Base-by-base conservation (phyloP, 305 asterid species). In the Fraxinus greggii region DNA sequence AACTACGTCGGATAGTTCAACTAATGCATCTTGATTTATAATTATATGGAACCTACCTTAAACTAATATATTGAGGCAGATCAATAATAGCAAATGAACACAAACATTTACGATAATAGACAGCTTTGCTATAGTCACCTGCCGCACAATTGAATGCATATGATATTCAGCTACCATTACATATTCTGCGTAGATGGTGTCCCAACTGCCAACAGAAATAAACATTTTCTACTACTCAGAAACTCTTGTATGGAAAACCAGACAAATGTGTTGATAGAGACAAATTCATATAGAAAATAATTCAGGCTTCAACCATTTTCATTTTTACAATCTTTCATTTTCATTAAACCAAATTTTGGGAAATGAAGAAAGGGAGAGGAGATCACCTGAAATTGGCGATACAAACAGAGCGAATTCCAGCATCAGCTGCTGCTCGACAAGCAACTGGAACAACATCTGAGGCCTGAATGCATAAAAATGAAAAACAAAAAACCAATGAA, bases 391-490 rank as follows among this genome's bases (percentile, higher is more conserved):
- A 96, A 86, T 96, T 96, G 80, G 98, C 92, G 81, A 93, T 96
- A 84, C 99, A 96, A 76, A 94, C 95, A 72, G 99, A 93, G 76
- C 92, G 98, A 82, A 96, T 88, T 59, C 97, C 99, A 83, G 99
- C 98, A 91, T 96, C 97, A 83, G 99, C 98, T 72, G 99, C 98
- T 48, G 98, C 99, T 78, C 99, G 89, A 85, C 98, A 94, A 78
- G 99, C 98, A 84, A 96, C 95, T 59, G 98, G 98, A 84, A 96
- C 98, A 78, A 96, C 99, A 89, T 96, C 99, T 56, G 99, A 96
- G n/a, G 94, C 98, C 99, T 96, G 86, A 17, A 78, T 21, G 72
- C 33, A 24, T 63, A 63, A 63, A 23, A 63, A 8, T 23, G 72
- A 63, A 61, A 63, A 63, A 63, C 26, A 24, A 63, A 23, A 61